Evolutionary conservation across 2,329 filamentous ascomycete species (phyloP), one percentile per base, ranked within the genome.

Genomic region (Gyromitra esculenta): DNA sequence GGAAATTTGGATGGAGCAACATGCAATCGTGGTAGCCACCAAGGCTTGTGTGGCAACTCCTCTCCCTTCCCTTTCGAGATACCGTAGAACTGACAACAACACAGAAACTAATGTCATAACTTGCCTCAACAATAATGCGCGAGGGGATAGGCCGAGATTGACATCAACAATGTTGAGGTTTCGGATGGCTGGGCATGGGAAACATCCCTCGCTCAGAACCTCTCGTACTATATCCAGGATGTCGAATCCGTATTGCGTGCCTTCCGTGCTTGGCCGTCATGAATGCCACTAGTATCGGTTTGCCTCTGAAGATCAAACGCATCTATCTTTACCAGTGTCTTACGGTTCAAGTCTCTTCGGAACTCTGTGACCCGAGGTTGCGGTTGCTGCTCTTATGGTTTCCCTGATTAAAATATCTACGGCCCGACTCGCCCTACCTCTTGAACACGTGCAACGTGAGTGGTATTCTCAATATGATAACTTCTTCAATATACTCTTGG

Each of bases 231-330:
- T 4, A 52, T 41, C 52, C 13, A 13, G 13, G 31, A 50, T 37
- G 45, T 50, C 13, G 35, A 60, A 56, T 37, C 39, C n/a, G 25
- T 57, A 50, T 31, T 15, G 18, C n/a, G 18, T 50, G 37, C 59
- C 7, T 45, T 15, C 48, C 25, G 31, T 43, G 2, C 25, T 54
- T 2, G 13, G 63, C 37, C 37, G 35, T 31, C 35, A 65, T 37
- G 9, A 59, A 65, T 48, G 37, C 31, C 6, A 73, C 25, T 63
- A 37, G 31, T 67, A n/a, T 41, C 57, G 21, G 37, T 54, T 65
- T 21, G 41, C 69, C 69, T 57, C 50, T 39, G 39, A 48, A 65
- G 69, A 59, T 65, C 54, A 73, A 52, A 52, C 18, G 62, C 25
- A 31, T 73, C 25, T 56, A 18, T 73, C 25, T 56, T 25, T 59